These are phyloP conservation scores for Neurospora sp. DNA, from an alignment of 495 filamentous ascomycete genomes.

Conservation along the genomic window DNA sequence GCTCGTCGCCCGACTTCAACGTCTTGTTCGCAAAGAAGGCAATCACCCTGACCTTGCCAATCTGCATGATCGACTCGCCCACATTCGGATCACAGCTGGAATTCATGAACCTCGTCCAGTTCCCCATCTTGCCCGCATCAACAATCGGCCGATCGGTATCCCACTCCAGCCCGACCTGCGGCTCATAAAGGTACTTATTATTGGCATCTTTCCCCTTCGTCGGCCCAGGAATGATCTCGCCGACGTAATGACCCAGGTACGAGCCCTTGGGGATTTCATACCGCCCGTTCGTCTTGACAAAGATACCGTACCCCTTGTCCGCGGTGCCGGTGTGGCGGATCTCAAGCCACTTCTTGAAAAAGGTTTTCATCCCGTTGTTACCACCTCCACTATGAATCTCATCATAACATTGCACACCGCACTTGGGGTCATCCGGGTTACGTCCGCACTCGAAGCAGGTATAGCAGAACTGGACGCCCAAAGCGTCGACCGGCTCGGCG, in stretches of 20 bases:
- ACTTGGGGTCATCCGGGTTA: not conserved
- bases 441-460: not conserved
- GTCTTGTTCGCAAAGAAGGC: not conserved
- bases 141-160: not conserved
- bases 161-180: not conserved
- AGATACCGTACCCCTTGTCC: not conserved
- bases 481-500: not conserved
- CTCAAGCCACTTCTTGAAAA: not conserved
- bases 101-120: slow-evolving; percentile 22
- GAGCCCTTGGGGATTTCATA: not conserved
- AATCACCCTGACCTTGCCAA: slow-evolving; percentile 7
- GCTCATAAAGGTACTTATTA: not conserved
- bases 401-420: not conserved
- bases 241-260: slow-evolving; percentile 3
- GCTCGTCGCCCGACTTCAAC: slow-evolving; percentile 3
- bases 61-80: not conserved
- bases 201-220: not conserved
- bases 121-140: slow-evolving; percentile 7
- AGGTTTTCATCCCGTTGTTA: not conserved
- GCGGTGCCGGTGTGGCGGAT: not conserved
- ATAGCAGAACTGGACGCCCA: not conserved
- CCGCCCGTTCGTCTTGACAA: not conserved
- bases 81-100: slow-evolving; percentile 13
- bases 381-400: not conserved
- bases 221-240: not conserved